Conservation (phyloP, 208 protist genomes). For the Trypanosoma congolense region DNA sequence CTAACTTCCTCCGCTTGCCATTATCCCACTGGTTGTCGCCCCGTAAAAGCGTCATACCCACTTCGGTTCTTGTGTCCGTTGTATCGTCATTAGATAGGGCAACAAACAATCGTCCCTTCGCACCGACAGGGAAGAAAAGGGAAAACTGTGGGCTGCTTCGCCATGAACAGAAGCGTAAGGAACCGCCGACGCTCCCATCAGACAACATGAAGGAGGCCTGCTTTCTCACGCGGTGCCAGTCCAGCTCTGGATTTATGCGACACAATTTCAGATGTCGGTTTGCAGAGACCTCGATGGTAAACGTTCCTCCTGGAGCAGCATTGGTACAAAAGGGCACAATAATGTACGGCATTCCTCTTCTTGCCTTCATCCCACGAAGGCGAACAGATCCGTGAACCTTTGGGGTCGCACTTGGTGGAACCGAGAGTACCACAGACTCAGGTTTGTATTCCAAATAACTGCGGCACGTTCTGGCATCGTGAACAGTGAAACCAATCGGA, state of each 20-base stretch:
- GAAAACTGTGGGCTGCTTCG: slow-evolving; percentile 81
- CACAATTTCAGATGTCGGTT: slow-evolving; percentile 60
- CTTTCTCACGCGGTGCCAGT: slow-evolving; percentile 52
- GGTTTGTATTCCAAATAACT: slow-evolving; percentile 72
- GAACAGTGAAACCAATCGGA: slow-evolving; percentile 73
- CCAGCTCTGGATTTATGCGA: slow-evolving; percentile 52
- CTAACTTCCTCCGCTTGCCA: slow-evolving; percentile 51
- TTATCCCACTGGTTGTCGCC: slow-evolving; percentile 35
- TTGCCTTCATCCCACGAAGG: slow-evolving; percentile 55
- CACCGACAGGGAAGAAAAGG: slow-evolving; percentile 61
- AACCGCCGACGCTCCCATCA: slow-evolving; percentile 68
- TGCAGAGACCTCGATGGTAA: slow-evolving; percentile 47
- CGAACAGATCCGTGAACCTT: slow-evolving; percentile 40
- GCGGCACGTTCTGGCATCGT: slow-evolving; percentile 39
- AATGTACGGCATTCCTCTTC: slow-evolving; percentile 83
- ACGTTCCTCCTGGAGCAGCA: slow-evolving; percentile 22
- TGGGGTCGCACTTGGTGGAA: slow-evolving; percentile 4
- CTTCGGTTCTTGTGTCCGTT: slow-evolving; percentile 35
- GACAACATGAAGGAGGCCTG: slow-evolving; percentile 33
- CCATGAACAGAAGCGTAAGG: slow-evolving; percentile 71
- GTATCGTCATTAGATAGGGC: slow-evolving; percentile 34
- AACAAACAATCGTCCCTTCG: slow-evolving; percentile 68
- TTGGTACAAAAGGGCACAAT: slow-evolving; percentile 64
- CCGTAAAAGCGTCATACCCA: slow-evolving; percentile 68
- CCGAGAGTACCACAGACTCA: slow-evolving; percentile 41